These are phyloP conservation scores for Fonsecaea pedrosoi DNA, from an alignment of 2,329 filamentous ascomycete genomes.

Conservation along the genomic window DNA sequence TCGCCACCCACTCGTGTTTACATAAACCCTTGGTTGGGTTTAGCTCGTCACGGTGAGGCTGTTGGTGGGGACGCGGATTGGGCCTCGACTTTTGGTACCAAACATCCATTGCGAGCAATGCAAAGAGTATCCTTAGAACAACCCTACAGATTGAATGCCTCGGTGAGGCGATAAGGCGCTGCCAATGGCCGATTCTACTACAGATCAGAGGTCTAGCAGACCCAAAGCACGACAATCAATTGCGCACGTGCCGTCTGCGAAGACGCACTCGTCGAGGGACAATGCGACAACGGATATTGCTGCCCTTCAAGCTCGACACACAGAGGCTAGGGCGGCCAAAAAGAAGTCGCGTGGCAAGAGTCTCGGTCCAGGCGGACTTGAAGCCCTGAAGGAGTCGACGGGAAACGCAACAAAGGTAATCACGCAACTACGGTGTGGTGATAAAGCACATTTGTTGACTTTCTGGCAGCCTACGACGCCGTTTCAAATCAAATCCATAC, in stretches of 20 bases:
- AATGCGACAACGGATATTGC: slow-evolving; percentile 74
- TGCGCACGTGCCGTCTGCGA: slow-evolving; percentile 62
- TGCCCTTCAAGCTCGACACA: slow-evolving; percentile 46
- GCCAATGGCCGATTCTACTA: slow-evolving; percentile 30
- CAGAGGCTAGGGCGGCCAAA: slow-evolving; percentile 49
- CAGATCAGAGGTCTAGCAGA: slow-evolving; percentile 22
- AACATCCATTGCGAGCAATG: slow-evolving; percentile 25
- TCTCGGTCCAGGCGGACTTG: slow-evolving; percentile 87
- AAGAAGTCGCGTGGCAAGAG: slow-evolving; percentile 91
- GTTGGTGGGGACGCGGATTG: slow-evolving; percentile 28
- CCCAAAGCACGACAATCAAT: slow-evolving; percentile 71
- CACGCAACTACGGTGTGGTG: slow-evolving; percentile 36
- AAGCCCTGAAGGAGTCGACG: slow-evolving; percentile 75
- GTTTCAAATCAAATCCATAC: slow-evolving; percentile 68
- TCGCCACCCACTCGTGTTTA: slow-evolving; percentile 27
- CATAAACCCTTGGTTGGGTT: slow-evolving; percentile 6
- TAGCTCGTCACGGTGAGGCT: slow-evolving; percentile 4
- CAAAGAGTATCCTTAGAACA: slow-evolving; percentile 12
- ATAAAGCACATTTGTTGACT: slow-evolving; percentile 26
- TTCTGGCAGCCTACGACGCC: slow-evolving; percentile 49
- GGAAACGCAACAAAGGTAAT: slow-evolving; percentile 81
- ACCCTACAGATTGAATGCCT: background rate
- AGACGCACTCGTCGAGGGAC: slow-evolving; percentile 67
- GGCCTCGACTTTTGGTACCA: slow-evolving; percentile 14
- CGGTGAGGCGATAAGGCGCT: slow-evolving; percentile 9